A percentile compares a stretch with the other conserved stretches of the same genome.
Evolutionary conservation across 345 rosid species (phyloP).

Genomic region (Toxicodendron radicans): DNA sequence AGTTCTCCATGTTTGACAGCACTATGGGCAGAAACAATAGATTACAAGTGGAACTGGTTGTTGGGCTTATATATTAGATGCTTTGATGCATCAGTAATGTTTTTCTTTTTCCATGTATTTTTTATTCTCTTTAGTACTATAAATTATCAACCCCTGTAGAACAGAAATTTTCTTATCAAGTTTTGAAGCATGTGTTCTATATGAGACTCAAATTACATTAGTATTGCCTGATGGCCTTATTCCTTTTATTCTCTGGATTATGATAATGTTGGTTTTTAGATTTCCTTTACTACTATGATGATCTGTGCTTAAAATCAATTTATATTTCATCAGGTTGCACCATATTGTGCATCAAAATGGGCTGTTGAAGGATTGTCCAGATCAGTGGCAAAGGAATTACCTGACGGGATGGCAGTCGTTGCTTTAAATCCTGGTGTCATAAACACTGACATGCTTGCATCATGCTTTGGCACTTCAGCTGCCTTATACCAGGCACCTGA

Average conservation of each 20-base stretch:
- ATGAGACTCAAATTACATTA: background rate
- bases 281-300: background rate
- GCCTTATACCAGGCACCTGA: slow-evolving; percentile 85
- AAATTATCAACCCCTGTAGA: background rate
- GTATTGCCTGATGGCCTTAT: background rate
- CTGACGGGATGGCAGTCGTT: slow-evolving; percentile 81
- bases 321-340: slow-evolving; percentile 65
- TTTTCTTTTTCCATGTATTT: background rate
- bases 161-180: background rate
- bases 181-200: background rate
- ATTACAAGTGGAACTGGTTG: no score
- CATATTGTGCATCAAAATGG: slow-evolving; percentile 99
- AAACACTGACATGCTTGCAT: slow-evolving; percentile 85
- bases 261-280: background rate
- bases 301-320: background rate
- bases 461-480: slow-evolving; percentile 87
- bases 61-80: no score
- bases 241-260: background rate
- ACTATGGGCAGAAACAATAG: no score
- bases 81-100: background rate
- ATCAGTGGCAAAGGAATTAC: slow-evolving; percentile 91
- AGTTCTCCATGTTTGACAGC: background rate
- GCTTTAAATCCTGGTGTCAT: slow-evolving; percentile 93
- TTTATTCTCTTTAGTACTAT: background rate
- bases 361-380: slow-evolving; percentile 91